A percentile compares a stretch with the other conserved stretches of the same genome.
Evolutionary conservation across 2,329 filamentous ascomycete species (phyloP).

Genomic region (Aschersonia sp.): DNA sequence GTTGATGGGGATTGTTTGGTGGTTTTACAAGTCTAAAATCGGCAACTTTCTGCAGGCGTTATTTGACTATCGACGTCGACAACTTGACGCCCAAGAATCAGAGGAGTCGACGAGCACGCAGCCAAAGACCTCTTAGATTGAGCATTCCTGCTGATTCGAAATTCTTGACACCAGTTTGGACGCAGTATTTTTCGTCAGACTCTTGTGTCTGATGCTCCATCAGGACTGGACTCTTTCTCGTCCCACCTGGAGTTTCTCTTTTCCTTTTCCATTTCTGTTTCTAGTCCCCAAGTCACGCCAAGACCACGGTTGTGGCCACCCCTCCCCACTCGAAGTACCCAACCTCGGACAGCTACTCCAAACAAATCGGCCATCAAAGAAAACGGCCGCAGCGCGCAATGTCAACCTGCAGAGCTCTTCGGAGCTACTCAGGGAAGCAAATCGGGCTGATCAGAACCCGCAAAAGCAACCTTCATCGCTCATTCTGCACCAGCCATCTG

Average conservation of each 20-base stretch:
- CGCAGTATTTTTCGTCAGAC: no score
- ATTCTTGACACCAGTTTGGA: no score
- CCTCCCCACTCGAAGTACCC: no score
- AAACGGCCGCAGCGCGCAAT: conserved; percentile 6
- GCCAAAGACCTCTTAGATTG: neutral
- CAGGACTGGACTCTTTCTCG: no score
- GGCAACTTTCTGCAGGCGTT: conserved; percentile 15
- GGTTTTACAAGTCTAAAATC: conserved; percentile 14
- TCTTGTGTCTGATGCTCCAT: no score
- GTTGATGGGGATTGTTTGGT: conserved; percentile 14
- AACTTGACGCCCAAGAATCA: neutral
- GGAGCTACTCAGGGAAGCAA: conserved; percentile 12
- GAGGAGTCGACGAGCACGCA: neutral
- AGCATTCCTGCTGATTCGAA: no score
- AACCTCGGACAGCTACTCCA: no score
- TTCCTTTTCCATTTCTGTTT: no score
- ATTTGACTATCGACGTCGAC: conserved; percentile 6
- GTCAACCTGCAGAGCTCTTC: conserved; percentile 15
- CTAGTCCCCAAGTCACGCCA: no score
- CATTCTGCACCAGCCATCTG: conserved; percentile 14
- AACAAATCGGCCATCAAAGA: neutral
- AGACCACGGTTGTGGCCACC: no score
- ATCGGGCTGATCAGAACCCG: conserved; percentile 7
- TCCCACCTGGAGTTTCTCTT: no score
- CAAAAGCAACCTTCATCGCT: conserved; percentile 8